Evolutionary conservation across 2,329 filamentous ascomycete genomes (phyloP).

Genomic region (Monosporascus sp.): DNA sequence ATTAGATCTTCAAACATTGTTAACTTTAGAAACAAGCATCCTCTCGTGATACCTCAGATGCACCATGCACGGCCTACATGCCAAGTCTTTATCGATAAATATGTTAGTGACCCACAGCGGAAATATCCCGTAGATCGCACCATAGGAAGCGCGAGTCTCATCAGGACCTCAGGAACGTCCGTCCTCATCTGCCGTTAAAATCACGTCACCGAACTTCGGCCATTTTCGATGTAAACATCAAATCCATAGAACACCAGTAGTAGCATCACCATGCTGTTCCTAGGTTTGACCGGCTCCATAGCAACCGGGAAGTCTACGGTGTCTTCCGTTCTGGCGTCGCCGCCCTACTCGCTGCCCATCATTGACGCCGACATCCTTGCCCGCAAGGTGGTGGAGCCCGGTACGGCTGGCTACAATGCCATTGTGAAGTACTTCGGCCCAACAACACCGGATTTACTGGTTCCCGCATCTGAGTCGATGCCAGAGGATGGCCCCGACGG

Average conservation of each 20-base stretch:
- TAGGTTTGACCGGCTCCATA: constrained; percentile 94
- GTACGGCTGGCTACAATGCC: constrained; percentile 73
- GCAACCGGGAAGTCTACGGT: constrained; percentile 98
- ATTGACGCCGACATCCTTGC: constrained; percentile 93
- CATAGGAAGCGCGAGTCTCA: background rate
- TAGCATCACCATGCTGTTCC: constrained; percentile 69
- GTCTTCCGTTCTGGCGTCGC: constrained; percentile 70
- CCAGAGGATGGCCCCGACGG: constrained; percentile 50
- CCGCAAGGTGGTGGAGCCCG: constrained; percentile 89
- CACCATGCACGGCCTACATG: background rate
- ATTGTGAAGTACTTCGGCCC: constrained; percentile 79
- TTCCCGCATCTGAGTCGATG: constrained; percentile 49
- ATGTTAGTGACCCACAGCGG: background rate
- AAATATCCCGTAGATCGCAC: background rate
- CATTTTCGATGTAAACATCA: background rate
- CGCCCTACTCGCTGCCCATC: constrained; percentile 81
- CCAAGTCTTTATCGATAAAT: background rate
- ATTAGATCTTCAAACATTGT: no score
- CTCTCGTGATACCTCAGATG: no score
- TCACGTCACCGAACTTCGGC: background rate
- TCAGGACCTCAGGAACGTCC: background rate
- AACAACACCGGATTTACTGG: constrained; percentile 79
- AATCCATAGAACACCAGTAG: background rate
- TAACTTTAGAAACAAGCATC: no score
- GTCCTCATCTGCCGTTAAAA: background rate